phyloP scores from a whole-genome alignment of 2,329 filamentous ascomycete genomes.

The Pseudocercospora fuligena region DNA sequence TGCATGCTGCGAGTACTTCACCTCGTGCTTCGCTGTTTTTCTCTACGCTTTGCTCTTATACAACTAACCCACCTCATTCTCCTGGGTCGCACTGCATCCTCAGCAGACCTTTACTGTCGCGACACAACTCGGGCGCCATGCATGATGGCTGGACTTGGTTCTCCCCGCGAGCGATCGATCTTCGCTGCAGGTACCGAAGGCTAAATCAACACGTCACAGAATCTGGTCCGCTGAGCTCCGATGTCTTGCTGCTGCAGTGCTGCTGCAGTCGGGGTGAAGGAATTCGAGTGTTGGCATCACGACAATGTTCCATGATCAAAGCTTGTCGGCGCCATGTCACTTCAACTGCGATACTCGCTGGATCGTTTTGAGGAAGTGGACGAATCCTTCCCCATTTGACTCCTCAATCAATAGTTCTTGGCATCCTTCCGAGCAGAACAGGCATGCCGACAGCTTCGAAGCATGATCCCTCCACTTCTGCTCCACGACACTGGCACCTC shows the following conservation, averaged over 20 bases:
- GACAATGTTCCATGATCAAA: background rate
- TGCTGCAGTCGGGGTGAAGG: too few relatives aligned
- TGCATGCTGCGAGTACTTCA: background rate
- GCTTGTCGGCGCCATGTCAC: background rate
- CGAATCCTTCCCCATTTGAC: background rate
- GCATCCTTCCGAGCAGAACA: background rate
- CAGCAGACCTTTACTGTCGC: background rate
- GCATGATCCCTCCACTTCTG: constrained; percentile 6
- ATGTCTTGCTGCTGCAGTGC: too few relatives aligned
- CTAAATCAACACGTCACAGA: constrained; percentile 1
- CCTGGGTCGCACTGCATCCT: background rate
- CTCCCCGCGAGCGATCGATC: background rate
- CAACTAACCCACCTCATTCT: background rate
- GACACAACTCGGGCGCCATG: background rate
- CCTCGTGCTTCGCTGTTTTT: background rate
- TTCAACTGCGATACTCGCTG: background rate
- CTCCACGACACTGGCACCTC: background rate
- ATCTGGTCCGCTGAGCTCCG: background rate
- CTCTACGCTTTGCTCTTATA: background rate
- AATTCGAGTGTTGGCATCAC: background rate
- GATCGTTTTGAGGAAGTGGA: background rate
- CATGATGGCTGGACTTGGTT: background rate
- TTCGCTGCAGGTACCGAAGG: constrained; percentile 1
- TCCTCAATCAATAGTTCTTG: background rate
- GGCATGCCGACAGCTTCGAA: background rate